Conservation (phyloP, 192 early-diverging fungal species). For the Coemansia sp. region DNA sequence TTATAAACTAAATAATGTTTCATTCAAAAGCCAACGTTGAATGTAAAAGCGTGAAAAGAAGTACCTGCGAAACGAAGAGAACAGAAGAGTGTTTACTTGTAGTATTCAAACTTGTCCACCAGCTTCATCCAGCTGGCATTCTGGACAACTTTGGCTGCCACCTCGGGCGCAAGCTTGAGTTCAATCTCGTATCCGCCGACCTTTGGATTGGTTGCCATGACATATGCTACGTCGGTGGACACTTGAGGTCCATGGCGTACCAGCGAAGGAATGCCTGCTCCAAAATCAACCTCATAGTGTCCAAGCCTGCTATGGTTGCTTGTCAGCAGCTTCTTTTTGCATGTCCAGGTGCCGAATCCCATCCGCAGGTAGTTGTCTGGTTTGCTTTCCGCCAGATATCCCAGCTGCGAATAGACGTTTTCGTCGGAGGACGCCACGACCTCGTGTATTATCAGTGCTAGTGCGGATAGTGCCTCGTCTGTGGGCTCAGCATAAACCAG, state of each 20-base stretch:
- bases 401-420: neutral
- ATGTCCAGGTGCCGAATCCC: neutral
- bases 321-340: neutral
- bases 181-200: neutral
- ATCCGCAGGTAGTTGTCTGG: constrained; percentile 3
- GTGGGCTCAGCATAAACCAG: neutral
- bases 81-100: neutral
- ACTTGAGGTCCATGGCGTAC: neutral
- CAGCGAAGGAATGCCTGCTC: constrained; percentile 6
- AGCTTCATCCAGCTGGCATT: constrained; percentile 4
- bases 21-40: too few species aligned
- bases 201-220: neutral
- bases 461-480: neutral
- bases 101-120: neutral
- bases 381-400: neutral
- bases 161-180: neutral
- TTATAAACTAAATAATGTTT: too few species aligned
- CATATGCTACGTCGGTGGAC: neutral
- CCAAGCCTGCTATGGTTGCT: constrained; percentile 22
- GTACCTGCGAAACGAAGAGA: neutral
- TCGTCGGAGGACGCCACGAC: neutral
- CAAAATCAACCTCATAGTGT: constrained; percentile 29
- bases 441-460: neutral
- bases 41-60: neutral
- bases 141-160: neutral